These are phyloP conservation scores for Pseudozyma tsukubaensis DNA, from an alignment of 1,284 basidiomycete genomes.

Conservation along the genomic window DNA sequence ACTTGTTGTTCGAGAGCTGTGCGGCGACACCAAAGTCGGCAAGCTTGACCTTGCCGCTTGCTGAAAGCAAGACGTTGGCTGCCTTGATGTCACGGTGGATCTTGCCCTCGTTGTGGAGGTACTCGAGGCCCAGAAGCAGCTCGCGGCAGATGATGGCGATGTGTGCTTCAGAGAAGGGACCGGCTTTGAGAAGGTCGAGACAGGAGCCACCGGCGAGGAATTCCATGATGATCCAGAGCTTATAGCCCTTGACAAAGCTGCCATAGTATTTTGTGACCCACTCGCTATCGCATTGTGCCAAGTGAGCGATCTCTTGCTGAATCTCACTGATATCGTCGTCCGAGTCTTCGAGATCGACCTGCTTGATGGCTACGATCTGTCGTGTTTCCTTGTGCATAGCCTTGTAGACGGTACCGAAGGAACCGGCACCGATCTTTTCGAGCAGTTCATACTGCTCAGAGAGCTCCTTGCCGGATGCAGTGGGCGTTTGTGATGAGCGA, in stretches of 20 bases:
- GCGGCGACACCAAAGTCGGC: constrained; percentile 97
- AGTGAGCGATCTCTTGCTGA: constrained; percentile 94
- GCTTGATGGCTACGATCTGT: constrained; percentile 96
- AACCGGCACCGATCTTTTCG: constrained; percentile 96
- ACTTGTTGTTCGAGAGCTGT: constrained; percentile 80
- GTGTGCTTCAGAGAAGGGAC: constrained; percentile 87
- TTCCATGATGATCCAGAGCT: constrained; percentile 99
- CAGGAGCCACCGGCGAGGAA: constrained; percentile 98
- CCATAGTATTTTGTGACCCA: constrained; percentile 97
- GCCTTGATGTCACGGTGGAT: constrained; percentile 99
- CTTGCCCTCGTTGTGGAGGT: constrained; percentile 91
- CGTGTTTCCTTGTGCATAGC: constrained; percentile 88
- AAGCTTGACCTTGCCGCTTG: constrained; percentile 91
- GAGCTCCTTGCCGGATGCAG: constrained; percentile 56
- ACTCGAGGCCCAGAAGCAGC: constrained; percentile 90
- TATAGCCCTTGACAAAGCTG: constrained; percentile 94
- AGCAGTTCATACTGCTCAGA: constrained; percentile 82
- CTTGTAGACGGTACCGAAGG: constrained; percentile 96
- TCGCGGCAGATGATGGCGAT: constrained; percentile 95
- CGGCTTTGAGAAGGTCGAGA: constrained; percentile 91
- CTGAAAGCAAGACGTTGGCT: constrained; percentile 91
- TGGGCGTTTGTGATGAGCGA: constrained; percentile 37
- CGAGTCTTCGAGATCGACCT: constrained; percentile 77
- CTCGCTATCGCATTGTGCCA: constrained; percentile 94
- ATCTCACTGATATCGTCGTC: constrained; percentile 73